Percentiles rank a stretch among this genome's conserved stretches.
These are phyloP conservation scores for Leishmania amazonensis DNA, from an alignment of 208 protist species.

Conservation along the genomic window DNA sequence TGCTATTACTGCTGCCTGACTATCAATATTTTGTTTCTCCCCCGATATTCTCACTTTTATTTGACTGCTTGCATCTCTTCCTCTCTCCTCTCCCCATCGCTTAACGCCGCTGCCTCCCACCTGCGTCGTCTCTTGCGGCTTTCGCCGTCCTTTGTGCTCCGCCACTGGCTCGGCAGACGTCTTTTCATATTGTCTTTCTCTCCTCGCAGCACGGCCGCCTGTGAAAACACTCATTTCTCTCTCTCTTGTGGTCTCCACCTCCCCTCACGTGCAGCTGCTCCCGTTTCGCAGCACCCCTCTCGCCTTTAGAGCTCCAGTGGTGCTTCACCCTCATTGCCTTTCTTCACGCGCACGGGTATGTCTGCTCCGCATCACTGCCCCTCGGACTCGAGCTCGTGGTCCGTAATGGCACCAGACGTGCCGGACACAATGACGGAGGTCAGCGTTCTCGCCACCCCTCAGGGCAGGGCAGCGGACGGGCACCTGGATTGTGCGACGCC, in stretches of 20 bases:
- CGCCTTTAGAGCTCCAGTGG: not conserved
- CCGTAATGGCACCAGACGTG: conserved; percentile 2
- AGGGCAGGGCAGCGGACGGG: not conserved
- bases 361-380: conserved; percentile 4
- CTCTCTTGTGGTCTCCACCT: not conserved
- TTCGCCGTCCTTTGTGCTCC: not conserved
- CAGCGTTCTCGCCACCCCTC: not conserved
- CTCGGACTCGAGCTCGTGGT: conserved; percentile 18
- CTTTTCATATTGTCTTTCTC: not conserved
- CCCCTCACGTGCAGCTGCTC: not conserved
- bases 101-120: not conserved
- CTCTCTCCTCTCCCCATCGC: not conserved
- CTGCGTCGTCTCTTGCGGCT: not conserved
- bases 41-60: not conserved
- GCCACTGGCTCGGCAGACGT: not conserved
- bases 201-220: not conserved
- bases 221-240: not conserved
- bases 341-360: not conserved
- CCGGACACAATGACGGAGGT: conserved; percentile 1
- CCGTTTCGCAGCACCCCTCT: not conserved
- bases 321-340: not conserved
- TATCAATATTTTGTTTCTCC: not conserved
- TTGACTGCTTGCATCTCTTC: not conserved
- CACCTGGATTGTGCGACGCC: not conserved
- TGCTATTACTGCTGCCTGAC: not conserved